A percentile compares a stretch with the other conserved stretches of the same genome.
phyloP scores from a whole-genome alignment of 2,329 filamentous ascomycete species.

The Lecanicillium sp. region DNA sequence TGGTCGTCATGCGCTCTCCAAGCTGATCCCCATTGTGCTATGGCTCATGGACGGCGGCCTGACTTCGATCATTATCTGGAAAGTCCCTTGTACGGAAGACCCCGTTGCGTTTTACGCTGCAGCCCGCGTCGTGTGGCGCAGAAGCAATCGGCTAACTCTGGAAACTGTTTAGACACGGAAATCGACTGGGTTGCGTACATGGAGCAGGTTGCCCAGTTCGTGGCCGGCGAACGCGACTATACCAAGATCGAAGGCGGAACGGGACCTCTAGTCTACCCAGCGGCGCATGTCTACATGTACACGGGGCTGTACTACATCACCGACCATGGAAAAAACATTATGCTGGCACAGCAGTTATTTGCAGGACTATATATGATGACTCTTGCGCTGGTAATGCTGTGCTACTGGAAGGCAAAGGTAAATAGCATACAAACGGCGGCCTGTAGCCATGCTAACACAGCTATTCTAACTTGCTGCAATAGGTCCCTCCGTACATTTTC shows the following conservation, averaged over 20 bases:
- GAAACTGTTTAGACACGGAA: constrained; percentile 71
- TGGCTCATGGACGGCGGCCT: constrained; percentile 64
- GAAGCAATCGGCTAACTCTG: constrained; percentile 9
- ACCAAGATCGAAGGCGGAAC: constrained; percentile 77
- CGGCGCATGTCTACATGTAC: constrained; percentile 89
- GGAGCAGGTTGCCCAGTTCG: constrained; percentile 77
- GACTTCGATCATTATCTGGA: constrained; percentile 69
- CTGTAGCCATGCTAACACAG: not conserved
- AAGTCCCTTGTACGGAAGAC: constrained; percentile 64
- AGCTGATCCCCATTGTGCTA: constrained; percentile 50
- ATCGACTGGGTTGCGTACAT: constrained; percentile 98
- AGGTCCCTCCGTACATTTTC: constrained; percentile 82
- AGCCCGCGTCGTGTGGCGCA: not conserved
- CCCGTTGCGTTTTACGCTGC: not conserved
- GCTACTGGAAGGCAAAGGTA: constrained; percentile 70
- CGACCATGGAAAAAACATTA: constrained; percentile 65
- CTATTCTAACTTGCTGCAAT: constrained; percentile 5
- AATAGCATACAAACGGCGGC: not conserved
- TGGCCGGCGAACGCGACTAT: constrained; percentile 84
- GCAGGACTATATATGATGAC: constrained; percentile 69
- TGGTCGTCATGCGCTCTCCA: constrained; percentile 42
- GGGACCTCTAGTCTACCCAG: constrained; percentile 91
- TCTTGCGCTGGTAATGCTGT: constrained; percentile 69
- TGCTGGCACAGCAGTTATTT: constrained; percentile 79
- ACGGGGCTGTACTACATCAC: constrained; percentile 72